These are phyloP conservation scores for Globisporangium rhizosaccharum DNA, from an alignment of 352 stramenopile genomes.

Conservation along the genomic window DNA sequence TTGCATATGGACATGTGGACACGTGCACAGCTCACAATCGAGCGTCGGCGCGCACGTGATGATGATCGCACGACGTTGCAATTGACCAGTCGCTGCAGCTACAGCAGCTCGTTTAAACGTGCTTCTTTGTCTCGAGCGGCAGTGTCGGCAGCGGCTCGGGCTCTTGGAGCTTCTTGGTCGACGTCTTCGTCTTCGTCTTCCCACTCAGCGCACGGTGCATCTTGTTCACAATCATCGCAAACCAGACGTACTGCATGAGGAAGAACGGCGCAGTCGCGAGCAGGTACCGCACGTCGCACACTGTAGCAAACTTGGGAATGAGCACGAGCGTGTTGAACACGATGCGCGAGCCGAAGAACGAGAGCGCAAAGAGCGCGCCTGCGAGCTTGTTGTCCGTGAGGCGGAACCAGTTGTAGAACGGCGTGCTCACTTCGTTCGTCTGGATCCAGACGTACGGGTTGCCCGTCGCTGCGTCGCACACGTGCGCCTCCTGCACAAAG, in stretches of 20 bases:
- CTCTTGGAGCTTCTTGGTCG: not conserved
- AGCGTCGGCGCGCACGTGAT: not conserved
- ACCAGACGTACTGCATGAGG: conserved; percentile 69
- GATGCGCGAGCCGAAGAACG: conserved; percentile 69
- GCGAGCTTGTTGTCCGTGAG: conserved; percentile 54
- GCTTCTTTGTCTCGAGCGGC: conserved; percentile 6
- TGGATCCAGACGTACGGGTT: conserved; percentile 84
- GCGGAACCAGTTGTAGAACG: conserved; percentile 80
- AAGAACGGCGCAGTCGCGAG: conserved; percentile 59
- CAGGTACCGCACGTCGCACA: conserved; percentile 55
- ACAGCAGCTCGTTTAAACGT: conserved; percentile 1
- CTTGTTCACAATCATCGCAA: conserved; percentile 66
- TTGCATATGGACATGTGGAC: too few relatives aligned
- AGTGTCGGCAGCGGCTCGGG: not conserved
- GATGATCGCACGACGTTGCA: not conserved
- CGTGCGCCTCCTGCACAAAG: conserved; percentile 47
- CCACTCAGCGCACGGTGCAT: conserved; percentile 17
- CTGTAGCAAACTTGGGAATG: conserved; percentile 32
- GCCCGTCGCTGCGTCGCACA: conserved; percentile 43
- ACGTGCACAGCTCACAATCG: too few relatives aligned
- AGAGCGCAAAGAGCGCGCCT: conserved; percentile 43
- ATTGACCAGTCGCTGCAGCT: too few relatives aligned
- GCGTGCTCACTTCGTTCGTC: conserved; percentile 76
- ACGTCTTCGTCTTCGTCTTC: not conserved
- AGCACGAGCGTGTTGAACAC: conserved; percentile 67